Percentiles rank a stretch among this genome's conserved stretches.
Evolutionary conservation across 441 rosid genomes (phyloP).

Genomic region (Arabidopsis hybrid): DNA sequence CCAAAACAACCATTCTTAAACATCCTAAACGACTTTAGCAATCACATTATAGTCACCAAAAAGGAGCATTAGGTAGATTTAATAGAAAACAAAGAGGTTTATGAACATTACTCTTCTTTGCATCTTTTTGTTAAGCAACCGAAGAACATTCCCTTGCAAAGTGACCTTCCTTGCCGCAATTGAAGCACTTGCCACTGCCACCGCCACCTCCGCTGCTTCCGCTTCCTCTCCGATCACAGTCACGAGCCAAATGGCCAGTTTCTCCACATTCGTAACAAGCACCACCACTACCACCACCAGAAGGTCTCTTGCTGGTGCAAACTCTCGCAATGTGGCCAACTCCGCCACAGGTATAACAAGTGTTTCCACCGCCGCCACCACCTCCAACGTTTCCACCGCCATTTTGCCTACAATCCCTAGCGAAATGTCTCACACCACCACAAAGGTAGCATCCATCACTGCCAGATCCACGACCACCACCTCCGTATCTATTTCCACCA

Average conservation of each 20-base stretch:
- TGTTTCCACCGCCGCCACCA: conserved; percentile 39
- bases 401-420: conserved; percentile 40
- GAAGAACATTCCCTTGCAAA: conserved; percentile 57
- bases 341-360: conserved; percentile 77
- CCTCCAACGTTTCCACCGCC: conserved; percentile 15
- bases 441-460: conserved; percentile 55
- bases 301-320: conserved; percentile 54
- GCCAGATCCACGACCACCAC: conserved; percentile 40
- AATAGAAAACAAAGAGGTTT: conserved; percentile 39
- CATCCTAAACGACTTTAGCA: conserved; percentile 23
- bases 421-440: conserved; percentile 45
- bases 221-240: conserved; percentile 44
- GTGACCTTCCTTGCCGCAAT: conserved; percentile 55
- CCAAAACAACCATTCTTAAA: conserved; percentile 23
- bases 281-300: conserved; percentile 17
- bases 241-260: conserved; percentile 64
- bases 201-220: conserved; percentile 12
- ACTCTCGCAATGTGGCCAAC: conserved; percentile 81
- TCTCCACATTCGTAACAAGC: conserved; percentile 58
- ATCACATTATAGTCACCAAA: conserved; percentile 24
- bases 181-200: conserved; percentile 36
- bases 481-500: conserved; percentile 31
- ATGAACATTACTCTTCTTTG: conserved; percentile 51
- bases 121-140: conserved; percentile 28
- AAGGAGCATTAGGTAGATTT: background rate